These are phyloP conservation scores for Osmanthus fragrans DNA, from an alignment of 257 asterid species.

Conservation along the genomic window DNA sequence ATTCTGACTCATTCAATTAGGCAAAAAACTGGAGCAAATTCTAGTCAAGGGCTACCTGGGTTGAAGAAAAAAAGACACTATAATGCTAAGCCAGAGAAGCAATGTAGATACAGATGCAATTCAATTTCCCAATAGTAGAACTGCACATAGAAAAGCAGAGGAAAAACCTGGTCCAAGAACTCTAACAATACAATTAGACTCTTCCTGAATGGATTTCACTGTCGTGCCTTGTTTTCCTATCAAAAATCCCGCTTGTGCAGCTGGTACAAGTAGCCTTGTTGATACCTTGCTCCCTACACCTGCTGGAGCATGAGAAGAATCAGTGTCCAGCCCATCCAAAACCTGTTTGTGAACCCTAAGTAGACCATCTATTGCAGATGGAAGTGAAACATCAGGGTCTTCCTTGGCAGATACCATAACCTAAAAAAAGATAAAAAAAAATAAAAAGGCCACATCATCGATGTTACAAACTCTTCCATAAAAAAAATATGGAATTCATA, in stretches of 20 bases:
- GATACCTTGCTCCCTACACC: conserved; percentile 65
- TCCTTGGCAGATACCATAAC: conserved; percentile 98
- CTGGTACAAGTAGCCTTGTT: conserved; percentile 79
- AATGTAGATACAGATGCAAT: neutral
- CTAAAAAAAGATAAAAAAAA: conserved; percentile 25
- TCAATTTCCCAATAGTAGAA: conserved; percentile 14
- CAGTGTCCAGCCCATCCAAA: conserved; percentile 82
- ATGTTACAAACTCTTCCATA: conserved; percentile 6
- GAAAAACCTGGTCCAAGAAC: conserved; percentile 81
- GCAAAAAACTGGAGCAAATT: neutral
- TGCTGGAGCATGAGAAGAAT: conserved; percentile 59
- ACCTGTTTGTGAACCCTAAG: conserved; percentile 83
- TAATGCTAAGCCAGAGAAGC: neutral
- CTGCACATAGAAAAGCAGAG: conserved; percentile 22
- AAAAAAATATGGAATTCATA: too few relatives aligned
- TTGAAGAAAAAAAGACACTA: conserved; percentile 3
- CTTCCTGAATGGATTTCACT: conserved; percentile 91
- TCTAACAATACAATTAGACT: conserved; percentile 83
- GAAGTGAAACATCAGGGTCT: conserved; percentile 80
- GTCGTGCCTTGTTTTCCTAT: conserved; percentile 93
- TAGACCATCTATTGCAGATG: conserved; percentile 95
- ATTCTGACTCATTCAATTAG: neutral
- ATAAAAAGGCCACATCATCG: conserved; percentile 16
- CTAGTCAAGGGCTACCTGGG: conserved; percentile 4
- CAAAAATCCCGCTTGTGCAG: conserved; percentile 89